A percentile compares a stretch with the other conserved stretches of the same genome.
Evolutionary conservation across 768 basidiomycete species (phyloP).

Genomic region (Suillus weaverae): DNA sequence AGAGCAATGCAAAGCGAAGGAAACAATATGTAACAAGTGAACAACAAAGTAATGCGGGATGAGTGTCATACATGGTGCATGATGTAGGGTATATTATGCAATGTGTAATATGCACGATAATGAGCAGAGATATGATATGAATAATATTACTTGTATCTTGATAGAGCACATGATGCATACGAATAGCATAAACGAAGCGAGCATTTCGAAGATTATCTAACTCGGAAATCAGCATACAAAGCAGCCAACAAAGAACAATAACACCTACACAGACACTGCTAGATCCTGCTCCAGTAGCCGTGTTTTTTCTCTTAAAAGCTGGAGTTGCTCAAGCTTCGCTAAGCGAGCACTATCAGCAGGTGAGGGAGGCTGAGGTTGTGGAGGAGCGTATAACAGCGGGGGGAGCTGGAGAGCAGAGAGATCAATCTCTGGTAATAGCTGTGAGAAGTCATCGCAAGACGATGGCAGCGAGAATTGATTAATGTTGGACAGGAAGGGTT

Average conservation of each 20-base stretch:
- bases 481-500: neutral
- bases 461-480: neutral
- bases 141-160: slow-evolving; percentile 18
- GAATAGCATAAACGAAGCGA: no score
- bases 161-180: neutral
- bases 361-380: neutral
- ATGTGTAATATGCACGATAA: neutral
- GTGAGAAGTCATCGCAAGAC: slow-evolving; percentile 4
- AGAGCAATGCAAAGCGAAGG: neutral
- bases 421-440: slow-evolving; percentile 23
- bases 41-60: neutral
- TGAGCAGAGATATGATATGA: slow-evolving; percentile 11
- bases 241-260: neutral
- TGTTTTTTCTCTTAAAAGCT: slow-evolving; percentile 35
- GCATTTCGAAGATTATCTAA: slow-evolving; percentile 3
- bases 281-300: slow-evolving; percentile 36
- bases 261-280: slow-evolving; percentile 13
- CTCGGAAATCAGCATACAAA: neutral
- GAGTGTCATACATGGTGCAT: neutral
- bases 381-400: neutral
- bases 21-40: neutral
- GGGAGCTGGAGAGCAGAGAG: slow-evolving; percentile 28
- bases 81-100: slow-evolving; percentile 4
- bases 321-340: slow-evolving; percentile 32
- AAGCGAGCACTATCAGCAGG: slow-evolving; percentile 17